Evolutionary conservation across 805 yeast species (phyloP).

Genomic region (Yarrowia sp.): DNA sequence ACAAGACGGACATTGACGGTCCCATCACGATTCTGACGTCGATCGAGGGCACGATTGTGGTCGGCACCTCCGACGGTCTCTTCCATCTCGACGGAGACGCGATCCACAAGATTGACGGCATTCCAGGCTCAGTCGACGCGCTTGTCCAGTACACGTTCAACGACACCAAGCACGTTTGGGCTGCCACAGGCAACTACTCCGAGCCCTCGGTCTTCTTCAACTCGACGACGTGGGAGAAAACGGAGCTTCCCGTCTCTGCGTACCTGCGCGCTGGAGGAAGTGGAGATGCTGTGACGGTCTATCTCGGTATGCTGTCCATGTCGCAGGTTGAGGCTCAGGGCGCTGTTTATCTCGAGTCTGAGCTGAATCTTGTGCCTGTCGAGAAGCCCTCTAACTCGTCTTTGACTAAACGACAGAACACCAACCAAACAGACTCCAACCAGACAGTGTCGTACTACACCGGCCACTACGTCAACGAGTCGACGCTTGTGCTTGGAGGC

Average conservation of each 20-base stretch:
- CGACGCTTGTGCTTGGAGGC: conserved; percentile 17
- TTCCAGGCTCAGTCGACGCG: not conserved
- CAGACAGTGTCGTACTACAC: not conserved
- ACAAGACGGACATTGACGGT: conserved; percentile 1
- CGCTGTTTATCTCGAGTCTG: not conserved
- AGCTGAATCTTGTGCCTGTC: conserved; percentile 6
- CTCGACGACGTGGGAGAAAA: not conserved
- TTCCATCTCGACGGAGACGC: not conserved
- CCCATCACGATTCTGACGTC: not conserved
- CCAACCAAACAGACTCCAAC: not conserved
- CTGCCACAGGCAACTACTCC: not conserved
- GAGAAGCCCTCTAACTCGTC: not conserved
- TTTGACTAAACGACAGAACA: not conserved
- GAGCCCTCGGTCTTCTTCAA: not conserved
- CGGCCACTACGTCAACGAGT: conserved; percentile 5
- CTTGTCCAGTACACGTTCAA: conserved; percentile 8
- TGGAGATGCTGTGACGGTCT: conserved; percentile 1
- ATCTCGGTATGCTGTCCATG: conserved; percentile 16
- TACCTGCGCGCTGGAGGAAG: conserved; percentile 9
- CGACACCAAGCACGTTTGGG: not conserved
- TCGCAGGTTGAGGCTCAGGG: conserved; percentile 3
- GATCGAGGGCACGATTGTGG: not conserved
- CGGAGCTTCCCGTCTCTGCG: not conserved
- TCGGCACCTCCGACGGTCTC: not conserved
- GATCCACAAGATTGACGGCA: not conserved